Percentiles rank a stretch among this genome's conserved stretches.
phyloP scores from a whole-genome alignment of 1,139 yeast genomes.

The Suhomyces kunorum region DNA sequence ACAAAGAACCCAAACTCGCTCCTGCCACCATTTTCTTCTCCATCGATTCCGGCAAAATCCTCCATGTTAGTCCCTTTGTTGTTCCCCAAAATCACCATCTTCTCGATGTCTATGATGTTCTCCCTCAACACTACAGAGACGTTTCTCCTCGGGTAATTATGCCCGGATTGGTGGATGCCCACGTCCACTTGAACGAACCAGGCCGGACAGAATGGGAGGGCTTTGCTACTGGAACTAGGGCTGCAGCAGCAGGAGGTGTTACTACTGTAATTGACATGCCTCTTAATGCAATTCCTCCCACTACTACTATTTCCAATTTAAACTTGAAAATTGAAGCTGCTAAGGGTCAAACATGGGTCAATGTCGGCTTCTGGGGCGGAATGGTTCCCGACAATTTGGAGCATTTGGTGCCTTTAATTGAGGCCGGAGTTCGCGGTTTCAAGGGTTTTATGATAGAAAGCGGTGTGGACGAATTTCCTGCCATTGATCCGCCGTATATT shows the following conservation, averaged over 20 bases:
- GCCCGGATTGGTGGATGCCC: slow-evolving; percentile 93
- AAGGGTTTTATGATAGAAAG: slow-evolving; percentile 89
- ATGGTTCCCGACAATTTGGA: slow-evolving; percentile 73
- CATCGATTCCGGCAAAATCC: slow-evolving; percentile 62
- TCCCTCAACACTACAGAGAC: slow-evolving; percentile 45
- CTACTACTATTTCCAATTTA: slow-evolving; percentile 79
- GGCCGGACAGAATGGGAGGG: slow-evolving; percentile 98
- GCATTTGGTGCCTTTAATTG: slow-evolving; percentile 70
- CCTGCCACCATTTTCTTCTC: slow-evolving; percentile 75
- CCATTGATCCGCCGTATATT: slow-evolving; percentile 64
- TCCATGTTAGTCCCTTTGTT: slow-evolving; percentile 42
- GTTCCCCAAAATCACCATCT: slow-evolving; percentile 39
- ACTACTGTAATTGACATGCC: slow-evolving; percentile 98
- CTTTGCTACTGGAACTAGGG: slow-evolving; percentile 86
- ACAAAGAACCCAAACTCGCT: slow-evolving; percentile 32
- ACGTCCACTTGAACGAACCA: slow-evolving; percentile 91
- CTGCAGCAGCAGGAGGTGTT: slow-evolving; percentile 94
- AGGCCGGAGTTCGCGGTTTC: slow-evolving; percentile 88
- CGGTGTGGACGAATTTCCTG: slow-evolving; percentile 94
- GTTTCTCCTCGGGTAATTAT: slow-evolving; percentile 67
- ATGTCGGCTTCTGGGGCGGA: slow-evolving; percentile 97
- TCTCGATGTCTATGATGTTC: slow-evolving; percentile 44
- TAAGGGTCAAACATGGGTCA: slow-evolving; percentile 81
- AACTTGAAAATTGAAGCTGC: slow-evolving; percentile 77
- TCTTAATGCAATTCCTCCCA: slow-evolving; percentile 91